Base-by-base conservation (phyloP, 108 stramenopile genomes). In the Cyclotella sp. region DNA sequence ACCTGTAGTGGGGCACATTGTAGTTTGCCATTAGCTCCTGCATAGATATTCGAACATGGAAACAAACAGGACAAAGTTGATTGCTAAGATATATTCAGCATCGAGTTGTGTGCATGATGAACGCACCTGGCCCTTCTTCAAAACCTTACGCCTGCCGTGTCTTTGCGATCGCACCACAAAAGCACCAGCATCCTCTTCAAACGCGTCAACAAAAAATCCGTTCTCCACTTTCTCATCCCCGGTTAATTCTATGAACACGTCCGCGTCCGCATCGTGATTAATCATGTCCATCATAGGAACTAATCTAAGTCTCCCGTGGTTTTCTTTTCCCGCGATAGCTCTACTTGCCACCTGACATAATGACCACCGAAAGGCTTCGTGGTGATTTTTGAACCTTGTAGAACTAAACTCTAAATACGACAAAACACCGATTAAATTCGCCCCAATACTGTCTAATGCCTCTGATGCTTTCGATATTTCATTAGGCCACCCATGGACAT, bases 271-370 rank as follows among this genome's bases (percentile, higher is more conserved):
- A 71, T 92, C 91, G 61, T 95, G 94, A 77, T 95, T 95, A 28
- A 95, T 78, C 88, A 91, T 79, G 70, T 95, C 94, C 55, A 88
- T 46, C 69, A 95, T 57, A 12, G 94, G 94, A 21, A 95, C 77
- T 40, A 95, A 63, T 13, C 94, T 89, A 2, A 95, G 67, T 1
- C 75, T 57, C 19, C 91, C 94, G 70, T 91, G 64, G 19, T 66
- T 68, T 71, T 84, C 82, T 15, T 63, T 79, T 46, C 91, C 94
- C 14, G 82, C 91, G 1, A 86, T 87, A 9, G 91, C 94, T 15
- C 94, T 80, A 18, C 87, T 89, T 0, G 91, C 83, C 13, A 95
- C 94, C 51, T 91, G 91, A 64, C 94, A 95, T 12, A 95, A 79
- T 13, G 94, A 84, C 94, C 94, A 95, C 70, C 87, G 69, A 19